Evolutionary conservation across 768 basidiomycete species (phyloP).

Genomic region (Sporobolomyces phaffii): DNA sequence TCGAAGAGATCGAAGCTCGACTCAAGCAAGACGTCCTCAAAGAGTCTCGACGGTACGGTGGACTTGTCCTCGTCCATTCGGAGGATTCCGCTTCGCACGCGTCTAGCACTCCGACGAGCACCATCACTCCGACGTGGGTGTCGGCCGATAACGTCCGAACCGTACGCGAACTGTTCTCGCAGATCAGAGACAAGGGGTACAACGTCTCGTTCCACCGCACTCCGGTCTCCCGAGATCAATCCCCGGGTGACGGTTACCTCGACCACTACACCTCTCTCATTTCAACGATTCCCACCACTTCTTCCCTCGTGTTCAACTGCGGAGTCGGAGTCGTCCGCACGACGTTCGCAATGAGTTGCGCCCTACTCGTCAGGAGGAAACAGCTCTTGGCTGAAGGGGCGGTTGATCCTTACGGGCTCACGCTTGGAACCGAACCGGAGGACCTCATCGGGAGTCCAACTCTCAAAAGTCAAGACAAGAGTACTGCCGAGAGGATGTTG

Average conservation of each 20-base stretch:
- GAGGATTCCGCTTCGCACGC: slow-evolving; percentile 45
- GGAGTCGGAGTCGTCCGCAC: slow-evolving; percentile 89
- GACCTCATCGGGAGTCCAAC: slow-evolving; percentile 43
- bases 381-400: slow-evolving; percentile 61
- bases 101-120: slow-evolving; percentile 43
- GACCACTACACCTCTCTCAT: slow-evolving; percentile 86
- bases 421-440: neutral
- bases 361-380: slow-evolving; percentile 73
- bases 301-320: slow-evolving; percentile 86
- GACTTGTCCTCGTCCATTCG: slow-evolving; percentile 80
- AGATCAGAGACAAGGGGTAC: slow-evolving; percentile 32
- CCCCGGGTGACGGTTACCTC: slow-evolving; percentile 94
- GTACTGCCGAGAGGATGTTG: slow-evolving; percentile 43
- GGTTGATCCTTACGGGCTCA: slow-evolving; percentile 66
- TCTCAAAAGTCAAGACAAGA: slow-evolving; percentile 18
- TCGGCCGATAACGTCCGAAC: slow-evolving; percentile 89
- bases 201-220: slow-evolving; percentile 70
- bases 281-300: slow-evolving; percentile 64
- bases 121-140: slow-evolving; percentile 89
- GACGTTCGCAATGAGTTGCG: slow-evolving; percentile 96
- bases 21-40: slow-evolving; percentile 84
- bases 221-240: slow-evolving; percentile 87
- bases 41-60: slow-evolving; percentile 78
- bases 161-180: slow-evolving; percentile 63
- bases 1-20: slow-evolving; percentile 74